Base-by-base conservation (phyloP, 495 filamentous ascomycete species). In the Letharia columbiana region DNA sequence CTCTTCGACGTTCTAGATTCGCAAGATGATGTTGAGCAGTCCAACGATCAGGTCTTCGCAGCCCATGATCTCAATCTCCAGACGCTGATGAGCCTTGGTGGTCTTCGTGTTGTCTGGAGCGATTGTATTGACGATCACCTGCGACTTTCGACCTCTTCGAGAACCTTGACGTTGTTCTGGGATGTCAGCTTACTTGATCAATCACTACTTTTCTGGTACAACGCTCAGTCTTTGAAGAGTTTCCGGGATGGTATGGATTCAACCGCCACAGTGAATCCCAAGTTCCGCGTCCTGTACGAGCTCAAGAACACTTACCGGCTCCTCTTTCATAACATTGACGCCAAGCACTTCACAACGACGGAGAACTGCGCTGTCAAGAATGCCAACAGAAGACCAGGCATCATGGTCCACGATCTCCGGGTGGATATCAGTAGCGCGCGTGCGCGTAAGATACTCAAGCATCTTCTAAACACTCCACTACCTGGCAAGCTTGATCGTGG, bases 161-260 rank as follows among this genome's bases (percentile, higher is more conserved):
- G 59, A 17, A 61, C 59, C 6, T 42, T 61, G 23, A 61, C 39
- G 8, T 33, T 61, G 18, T 44, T 61, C 59, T 61, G 59, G 59
- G 39, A 44, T 44, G 40, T 61, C 59, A 61, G 59, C 31, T 33
- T 44, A 18, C 59, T 61, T 9, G 59, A 61, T 44, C 59, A 61
- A n/a, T 61, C 59, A 44, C 42, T 61, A 2, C 42, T 44, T 42
- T 44, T 61, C n/a, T 61, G 40, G 59, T 61, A 61, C 31, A 61
- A 44, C 4, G 5, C 31, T 44, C 59, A 40, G 6, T 61, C 40
- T 18, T 17, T 61, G 59, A 44, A 44, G 23, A 61, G 31, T n/a
- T 31, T 44, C 4, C 10, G 10, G 10, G 11, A 44, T 39, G 4
- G 10, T 0, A 42, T 61, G 40, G 39, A 44, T 31, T 31, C 40